Evolutionary conservation across 1,284 basidiomycete genomes (phyloP), one percentile per base, ranked within the genome.

Genomic region (Leccinum subfulvum): DNA sequence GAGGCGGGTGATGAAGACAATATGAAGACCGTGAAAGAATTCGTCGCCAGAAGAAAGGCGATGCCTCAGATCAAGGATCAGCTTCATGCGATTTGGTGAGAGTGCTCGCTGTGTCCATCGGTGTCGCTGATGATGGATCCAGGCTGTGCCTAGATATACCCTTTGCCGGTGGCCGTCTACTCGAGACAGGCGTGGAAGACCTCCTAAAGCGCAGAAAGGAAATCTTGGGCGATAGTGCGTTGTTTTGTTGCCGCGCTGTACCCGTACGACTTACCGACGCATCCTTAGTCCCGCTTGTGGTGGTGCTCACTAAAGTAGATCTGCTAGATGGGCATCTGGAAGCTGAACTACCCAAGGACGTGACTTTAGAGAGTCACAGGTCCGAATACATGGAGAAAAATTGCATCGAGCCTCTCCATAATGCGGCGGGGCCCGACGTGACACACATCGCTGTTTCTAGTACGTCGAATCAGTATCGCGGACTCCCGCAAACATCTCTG

Each of bases 51-150:
- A 23, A 62, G 66, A 26, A 35, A 49, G 47, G 49, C 37, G 1
- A 33, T n/a, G 58, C 44, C 26, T 26, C 26, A 7, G 6, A 33
- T 58, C 9, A 56, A 68, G 28, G 61, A 70, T 58, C 58, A 47
- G 11, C 51, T 68, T 39, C 68, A 70, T 13, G 67, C 61, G 1
- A 23, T 68, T 51, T 68, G 68, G 67, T 68, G 37, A 53, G 65
- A 18, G 16, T 0, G 8, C 16, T 13, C n/a, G 3, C 7, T 30
- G 3, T 3, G 23, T 35, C 4, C 3, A 33, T 58, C 4, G 2
- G 18, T 16, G 4, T 21, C 0, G 7, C 35, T 63, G 16, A 66
- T 1, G 3, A 13, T 14, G 16, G 8, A 28, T 30, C 5, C 18
- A 68, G 69, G 67, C 51, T 68, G 6, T 68, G 67, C 26, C 35